phyloP scores from a whole-genome alignment of 2,329 filamentous ascomycete species.

The Talaromyces sp. region DNA sequence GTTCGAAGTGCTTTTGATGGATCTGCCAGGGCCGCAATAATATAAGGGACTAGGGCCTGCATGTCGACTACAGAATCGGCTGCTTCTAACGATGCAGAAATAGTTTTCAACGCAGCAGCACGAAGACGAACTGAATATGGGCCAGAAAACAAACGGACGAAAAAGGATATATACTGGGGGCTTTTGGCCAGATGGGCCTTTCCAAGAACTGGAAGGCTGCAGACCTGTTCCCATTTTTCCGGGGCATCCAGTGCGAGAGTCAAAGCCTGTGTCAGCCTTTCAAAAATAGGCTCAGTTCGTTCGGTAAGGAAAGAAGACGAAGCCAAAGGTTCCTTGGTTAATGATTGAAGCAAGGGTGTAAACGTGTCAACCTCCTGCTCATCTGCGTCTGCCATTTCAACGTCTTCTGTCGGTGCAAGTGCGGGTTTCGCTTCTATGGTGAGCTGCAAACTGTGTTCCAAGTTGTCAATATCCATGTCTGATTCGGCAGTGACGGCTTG shows the following conservation, averaged over 20 bases:
- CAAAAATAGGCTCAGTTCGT: slow-evolving; percentile 30
- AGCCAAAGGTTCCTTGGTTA: slow-evolving; percentile 24
- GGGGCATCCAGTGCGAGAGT: slow-evolving; percentile 27
- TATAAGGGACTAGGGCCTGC: slow-evolving; percentile 79
- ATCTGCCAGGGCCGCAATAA: slow-evolving; percentile 70
- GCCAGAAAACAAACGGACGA: slow-evolving; percentile 69
- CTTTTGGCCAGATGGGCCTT: slow-evolving; percentile 49
- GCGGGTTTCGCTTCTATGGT: slow-evolving; percentile 58
- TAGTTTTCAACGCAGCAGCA: slow-evolving; percentile 63
- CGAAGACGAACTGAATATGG: slow-evolving; percentile 65
- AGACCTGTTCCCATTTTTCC: slow-evolving; percentile 29
- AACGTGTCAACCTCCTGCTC: slow-evolving; percentile 26
- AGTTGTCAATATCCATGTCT: slow-evolving; percentile 66
- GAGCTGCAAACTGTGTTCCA: slow-evolving; percentile 71
- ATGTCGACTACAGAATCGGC: slow-evolving; percentile 57
- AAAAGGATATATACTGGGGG: slow-evolving; percentile 69
- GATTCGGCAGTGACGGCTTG: slow-evolving; percentile 62
- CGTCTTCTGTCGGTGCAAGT: slow-evolving; percentile 47
- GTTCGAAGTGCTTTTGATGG: slow-evolving; percentile 70
- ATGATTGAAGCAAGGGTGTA: slow-evolving; percentile 27
- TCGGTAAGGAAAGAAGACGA: slow-evolving; percentile 35
- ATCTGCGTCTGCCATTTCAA: slow-evolving; percentile 45
- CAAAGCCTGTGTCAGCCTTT: slow-evolving; percentile 35
- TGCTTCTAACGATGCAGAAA: slow-evolving; percentile 53
- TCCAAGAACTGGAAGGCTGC: slow-evolving; percentile 33